Conservation (phyloP, 2,329 filamentous ascomycete genomes). For the Rasamsonia emersonii region DNA sequence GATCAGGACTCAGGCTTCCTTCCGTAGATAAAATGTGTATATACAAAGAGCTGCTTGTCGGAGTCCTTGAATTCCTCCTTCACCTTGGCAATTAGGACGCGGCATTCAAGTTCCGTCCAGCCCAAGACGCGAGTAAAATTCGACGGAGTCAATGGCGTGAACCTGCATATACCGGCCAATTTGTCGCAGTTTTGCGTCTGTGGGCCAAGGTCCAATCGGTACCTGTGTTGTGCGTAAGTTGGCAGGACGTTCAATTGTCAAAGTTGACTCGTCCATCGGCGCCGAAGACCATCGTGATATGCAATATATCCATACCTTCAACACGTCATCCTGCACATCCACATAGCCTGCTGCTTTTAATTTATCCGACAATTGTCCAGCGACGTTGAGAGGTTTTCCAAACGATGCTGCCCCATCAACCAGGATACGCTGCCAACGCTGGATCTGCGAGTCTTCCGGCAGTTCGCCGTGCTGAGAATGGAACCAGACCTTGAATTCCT, state of each 20-base stretch:
- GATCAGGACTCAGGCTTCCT: slow-evolving; percentile 7
- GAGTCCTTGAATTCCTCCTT: slow-evolving; percentile 11
- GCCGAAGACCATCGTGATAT: too few species aligned
- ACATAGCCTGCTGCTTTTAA: slow-evolving; percentile 23
- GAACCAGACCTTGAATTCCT: slow-evolving; percentile 16
- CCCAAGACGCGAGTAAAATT: slow-evolving; percentile 12
- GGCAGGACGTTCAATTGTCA: too few species aligned
- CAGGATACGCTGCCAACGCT: slow-evolving; percentile 16
- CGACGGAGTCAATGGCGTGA: slow-evolving; percentile 12
- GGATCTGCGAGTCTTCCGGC: slow-evolving; percentile 9
- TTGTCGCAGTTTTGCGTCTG: slow-evolving; percentile 18
- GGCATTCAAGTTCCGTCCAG: slow-evolving; percentile 14
- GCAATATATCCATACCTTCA: too few species aligned
- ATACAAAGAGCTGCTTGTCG: slow-evolving; percentile 9
- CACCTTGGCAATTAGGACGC: slow-evolving; percentile 11
- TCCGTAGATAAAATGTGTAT: slow-evolving; percentile 11
- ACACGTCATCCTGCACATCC: slow-evolving; percentile 18
- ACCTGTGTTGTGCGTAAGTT: too few species aligned
- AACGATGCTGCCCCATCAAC: slow-evolving; percentile 12
- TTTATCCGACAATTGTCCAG: slow-evolving; percentile 14
- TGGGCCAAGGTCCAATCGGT: slow-evolving; percentile 21
- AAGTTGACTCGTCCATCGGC: too few species aligned
- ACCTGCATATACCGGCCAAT: slow-evolving; percentile 28
- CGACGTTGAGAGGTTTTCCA: slow-evolving; percentile 18
- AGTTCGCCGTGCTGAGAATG: slow-evolving; percentile 13